Percentiles rank a stretch among this genome's conserved stretches.
Conservation (phyloP, 495 filamentous ascomycete species). For the Schizothecium vesticola region DNA sequence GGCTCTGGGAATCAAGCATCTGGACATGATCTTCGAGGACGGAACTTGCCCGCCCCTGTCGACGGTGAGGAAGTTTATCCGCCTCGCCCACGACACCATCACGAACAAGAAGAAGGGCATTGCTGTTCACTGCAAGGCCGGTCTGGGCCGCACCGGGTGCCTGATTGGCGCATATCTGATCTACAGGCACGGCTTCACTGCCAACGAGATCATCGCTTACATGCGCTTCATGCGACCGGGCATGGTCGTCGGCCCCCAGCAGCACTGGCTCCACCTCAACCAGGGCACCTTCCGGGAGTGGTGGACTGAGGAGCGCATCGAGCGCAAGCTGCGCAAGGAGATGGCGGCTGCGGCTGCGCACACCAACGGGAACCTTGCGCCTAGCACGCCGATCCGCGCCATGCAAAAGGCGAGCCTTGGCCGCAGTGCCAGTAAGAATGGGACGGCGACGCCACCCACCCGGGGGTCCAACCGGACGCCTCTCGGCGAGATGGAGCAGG, state of each 20-base stretch:
- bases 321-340: slow-evolving; percentile 47
- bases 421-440: slow-evolving; percentile 47
- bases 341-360: slow-evolving; percentile 42
- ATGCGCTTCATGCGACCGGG: slow-evolving; percentile 99
- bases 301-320: slow-evolving; percentile 91
- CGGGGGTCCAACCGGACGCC: slow-evolving; percentile 70
- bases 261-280: slow-evolving; percentile 98
- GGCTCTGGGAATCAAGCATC: slow-evolving; percentile 85
- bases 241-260: slow-evolving; percentile 99
- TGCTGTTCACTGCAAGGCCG: slow-evolving; percentile 97
- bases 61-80: slow-evolving; percentile 87
- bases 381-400: slow-evolving; percentile 72
- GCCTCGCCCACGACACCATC: slow-evolving; percentile 90
- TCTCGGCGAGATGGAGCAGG: slow-evolving; percentile 83
- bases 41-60: slow-evolving; percentile 87
- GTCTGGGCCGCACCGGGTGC: slow-evolving; percentile 89
- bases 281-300: slow-evolving; percentile 94
- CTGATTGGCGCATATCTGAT: slow-evolving; percentile 97
- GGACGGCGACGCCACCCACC: slow-evolving; percentile 75
- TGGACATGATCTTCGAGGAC: slow-evolving; percentile 99
- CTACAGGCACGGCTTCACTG: slow-evolving; percentile 96
- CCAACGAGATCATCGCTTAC: slow-evolving; percentile 95
- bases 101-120: slow-evolving; percentile 79
- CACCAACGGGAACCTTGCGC: slow-evolving; percentile 41
- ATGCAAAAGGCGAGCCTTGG: slow-evolving; percentile 50